phyloP scores from a whole-genome alignment of 441 rosid species.

The Daphne laureola region DNA sequence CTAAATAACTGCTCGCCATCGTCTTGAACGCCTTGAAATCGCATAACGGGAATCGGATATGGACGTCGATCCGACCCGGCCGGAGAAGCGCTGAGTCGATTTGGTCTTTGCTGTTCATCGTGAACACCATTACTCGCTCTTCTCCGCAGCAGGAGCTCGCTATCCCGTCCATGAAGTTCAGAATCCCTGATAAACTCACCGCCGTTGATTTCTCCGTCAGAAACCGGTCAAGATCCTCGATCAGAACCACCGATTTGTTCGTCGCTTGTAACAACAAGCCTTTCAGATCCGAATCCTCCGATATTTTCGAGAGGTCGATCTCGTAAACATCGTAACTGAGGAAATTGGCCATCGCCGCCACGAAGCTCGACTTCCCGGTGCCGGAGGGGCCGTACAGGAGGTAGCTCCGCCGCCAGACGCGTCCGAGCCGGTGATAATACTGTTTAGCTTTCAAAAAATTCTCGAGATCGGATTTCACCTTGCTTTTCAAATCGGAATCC shows the following conservation, averaged over 20 bases:
- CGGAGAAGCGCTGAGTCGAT: constrained; percentile 33
- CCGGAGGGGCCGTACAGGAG: constrained; percentile 1
- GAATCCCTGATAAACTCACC: constrained; percentile 26
- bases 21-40: constrained; percentile 44
- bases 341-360: constrained; percentile 2
- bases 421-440: constrained; percentile 29
- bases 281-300: constrained; percentile 3
- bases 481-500: constrained; percentile 45
- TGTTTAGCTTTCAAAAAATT: constrained; percentile 39
- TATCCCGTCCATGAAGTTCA: constrained; percentile 47
- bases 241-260: background rate
- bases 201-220: background rate
- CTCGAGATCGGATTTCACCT: constrained; percentile 48
- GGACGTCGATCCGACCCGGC: constrained; percentile 55
- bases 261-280: background rate
- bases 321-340: constrained; percentile 3
- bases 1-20: constrained; percentile 39
- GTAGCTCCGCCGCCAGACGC: constrained; percentile 2
- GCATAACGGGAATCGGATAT: constrained; percentile 41
- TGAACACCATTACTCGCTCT: constrained; percentile 46
- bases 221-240: background rate
- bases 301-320: background rate
- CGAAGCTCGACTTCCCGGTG: constrained; percentile 1
- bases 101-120: constrained; percentile 28
- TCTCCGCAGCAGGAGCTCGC: constrained; percentile 43